These are phyloP conservation scores for Platanus orientalis DNA, from an alignment of 164 flowering plant species.

Conservation along the genomic window DNA sequence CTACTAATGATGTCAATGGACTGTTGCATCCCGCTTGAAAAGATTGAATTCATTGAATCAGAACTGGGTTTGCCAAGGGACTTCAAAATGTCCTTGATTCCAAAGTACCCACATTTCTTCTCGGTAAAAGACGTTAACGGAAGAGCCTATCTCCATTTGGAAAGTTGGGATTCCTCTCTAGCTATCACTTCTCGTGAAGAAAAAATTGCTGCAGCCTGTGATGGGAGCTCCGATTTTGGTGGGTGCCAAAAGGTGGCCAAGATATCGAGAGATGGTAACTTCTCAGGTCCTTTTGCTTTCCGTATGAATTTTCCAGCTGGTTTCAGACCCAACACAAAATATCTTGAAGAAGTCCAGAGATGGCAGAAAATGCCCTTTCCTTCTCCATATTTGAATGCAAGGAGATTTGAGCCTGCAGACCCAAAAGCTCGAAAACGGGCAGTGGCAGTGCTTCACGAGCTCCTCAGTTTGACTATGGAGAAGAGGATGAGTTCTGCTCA, in stretches of 20 bases:
- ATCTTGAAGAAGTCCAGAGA: conserved; percentile 62
- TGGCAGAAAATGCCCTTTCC: conserved; percentile 96
- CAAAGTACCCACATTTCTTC: conserved; percentile 73
- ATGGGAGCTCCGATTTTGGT: conserved; percentile 20
- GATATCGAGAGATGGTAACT: conserved; percentile 78
- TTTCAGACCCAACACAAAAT: conserved; percentile 75
- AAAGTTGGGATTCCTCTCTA: conserved; percentile 84
- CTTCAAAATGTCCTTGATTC: conserved; percentile 52
- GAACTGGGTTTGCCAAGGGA: conserved; percentile 75
- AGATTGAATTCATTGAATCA: conserved; percentile 47
- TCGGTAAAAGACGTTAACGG: conserved; percentile 55
- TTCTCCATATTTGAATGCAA: conserved; percentile 90
- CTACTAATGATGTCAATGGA: conserved; percentile 91
- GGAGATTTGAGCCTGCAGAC: conserved; percentile 60
- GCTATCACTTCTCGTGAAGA: conserved; percentile 83
- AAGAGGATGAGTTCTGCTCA: conserved; percentile 83
- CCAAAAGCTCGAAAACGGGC: conserved; percentile 77
- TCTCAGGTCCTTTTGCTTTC: conserved; percentile 66
- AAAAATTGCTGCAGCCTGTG: conserved; percentile 20
- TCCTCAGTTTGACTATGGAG: conserved; percentile 85
- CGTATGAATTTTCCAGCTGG: conserved; percentile 56
- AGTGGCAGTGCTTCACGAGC: conserved; percentile 91
- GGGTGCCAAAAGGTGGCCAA: conserved; percentile 21
- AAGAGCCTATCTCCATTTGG: conserved; percentile 53
- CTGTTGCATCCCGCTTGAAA: conserved; percentile 65